Base-by-base conservation (phyloP, 2,329 filamentous ascomycete species). In the Epicoccum sorghinum region DNA sequence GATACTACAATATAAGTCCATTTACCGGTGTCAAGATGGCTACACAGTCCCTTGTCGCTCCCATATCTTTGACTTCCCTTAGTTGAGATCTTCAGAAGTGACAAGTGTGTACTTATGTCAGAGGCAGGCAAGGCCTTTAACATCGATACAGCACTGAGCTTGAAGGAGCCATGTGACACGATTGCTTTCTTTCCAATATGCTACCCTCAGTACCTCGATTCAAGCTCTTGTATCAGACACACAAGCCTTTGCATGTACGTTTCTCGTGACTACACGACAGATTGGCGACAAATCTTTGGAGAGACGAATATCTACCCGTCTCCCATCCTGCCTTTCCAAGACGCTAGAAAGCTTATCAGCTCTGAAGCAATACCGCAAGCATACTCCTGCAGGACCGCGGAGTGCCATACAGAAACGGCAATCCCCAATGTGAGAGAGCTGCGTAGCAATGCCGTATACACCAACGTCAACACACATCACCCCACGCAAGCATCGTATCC, bases 401-500 rank as follows among this genome's bases (percentile, higher is more conserved):
- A 46, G 40, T 8, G 13, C 49, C 14, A 7, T 41, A 30, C 45
- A 36, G n/a, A 35, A 39, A 29, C 27, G 33, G 23, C 14, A 40
- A 54, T 45, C 24, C 22, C 36, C 30, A 22, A 41, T 18, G 42
- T 40, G 42, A 50, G 25, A 12, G 9, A 7, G 27, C 27, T 45
- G 40, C 45, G 18, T 46, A 42, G 36, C 14, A 37, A 47, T 46
- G 47, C 24, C 46, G 32, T 47, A 46, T 47, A 55, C 52, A 42
- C 50, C 52, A 49, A 40, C 36, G 22, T 9, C 6, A 29, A 29
- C 29, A 41, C 40, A 45, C 27, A 41, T 9, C 37, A 18, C 52
- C 41, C 41, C 32, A 13, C 41, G 42, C 41, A 50, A 46, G 47
- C 24, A 38, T 42, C 18, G 13, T 25, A 47, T 55, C 46, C 41